Evolutionary conservation across 345 rosid genomes (phyloP), one percentile per base, ranked within the genome.

Genomic region (Lepidium africanum): DNA sequence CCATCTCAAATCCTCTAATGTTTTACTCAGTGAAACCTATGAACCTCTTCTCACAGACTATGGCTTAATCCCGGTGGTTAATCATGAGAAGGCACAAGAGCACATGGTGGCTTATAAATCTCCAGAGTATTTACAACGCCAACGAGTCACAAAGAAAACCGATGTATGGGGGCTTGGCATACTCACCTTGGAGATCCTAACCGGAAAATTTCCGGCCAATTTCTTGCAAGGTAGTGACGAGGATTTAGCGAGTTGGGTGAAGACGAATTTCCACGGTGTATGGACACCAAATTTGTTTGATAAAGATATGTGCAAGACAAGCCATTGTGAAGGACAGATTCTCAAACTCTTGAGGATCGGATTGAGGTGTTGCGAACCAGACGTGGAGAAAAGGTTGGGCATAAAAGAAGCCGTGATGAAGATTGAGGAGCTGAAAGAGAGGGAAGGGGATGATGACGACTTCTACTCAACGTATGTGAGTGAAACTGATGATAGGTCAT

Each of bases 21-120:
- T 95, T 78, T 92, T 91, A 33, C 81, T 95, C 40, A 71, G 70
- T 1, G 50, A 83, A 21, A 61, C 70, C 39, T 72, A 55, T 32
- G 92, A 91, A 45, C 96, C 99, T 2, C 67, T 89, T 21, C 81
- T 95, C 60, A 66, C 83, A 0, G 99, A 95, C 66, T 95, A 91
- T 23, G 91, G 86, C 2, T 78, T 95, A 50, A 75, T 78, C 63
- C 96, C 96, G 0, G 75, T 89, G 57, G 83, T 91, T 77, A 91
- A 89, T 78, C 96, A 84, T 49, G 97, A 84, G 58, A 81, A 72
- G 35, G 86, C 96, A 2, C 86, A 84, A 19, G 85, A 83, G 40
- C 82, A 84, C 43, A 91, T 91, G 96, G 96, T 82, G n/a, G 96
- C 91, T 10, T 95, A 91, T 43, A 91, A 81, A 75, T 95, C 97